These are phyloP conservation scores for Fagus sylvatica DNA, from an alignment of 306 rosid species.

Conservation along the genomic window DNA sequence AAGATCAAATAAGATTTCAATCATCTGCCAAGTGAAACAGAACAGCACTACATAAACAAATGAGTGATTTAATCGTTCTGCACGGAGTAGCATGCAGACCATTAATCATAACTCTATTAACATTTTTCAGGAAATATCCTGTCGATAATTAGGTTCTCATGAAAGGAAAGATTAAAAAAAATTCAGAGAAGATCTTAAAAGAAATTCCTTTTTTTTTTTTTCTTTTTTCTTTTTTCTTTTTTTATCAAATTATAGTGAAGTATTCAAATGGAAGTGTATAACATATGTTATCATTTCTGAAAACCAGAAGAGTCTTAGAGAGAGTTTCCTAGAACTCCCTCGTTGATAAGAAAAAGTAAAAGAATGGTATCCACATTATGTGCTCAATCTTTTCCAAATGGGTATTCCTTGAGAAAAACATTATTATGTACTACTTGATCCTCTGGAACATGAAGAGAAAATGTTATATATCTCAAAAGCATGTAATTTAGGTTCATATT, in stretches of 20 bases:
- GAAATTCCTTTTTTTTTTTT: background rate
- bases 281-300: background rate
- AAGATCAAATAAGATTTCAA: constrained; percentile 16
- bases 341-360: background rate
- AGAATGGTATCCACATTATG: background rate
- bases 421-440: background rate
- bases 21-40: constrained; percentile 21
- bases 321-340: background rate
- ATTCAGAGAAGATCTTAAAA: background rate
- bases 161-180: background rate
- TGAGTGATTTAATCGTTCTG: background rate
- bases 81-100: background rate
- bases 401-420: background rate
- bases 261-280: background rate
- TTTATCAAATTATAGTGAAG: background rate
- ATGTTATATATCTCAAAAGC: background rate
- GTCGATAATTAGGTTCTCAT: background rate
- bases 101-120: background rate
- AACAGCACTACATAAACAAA: constrained; percentile 18
- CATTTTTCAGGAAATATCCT: background rate
- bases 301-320: background rate
- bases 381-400: background rate
- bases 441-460: constrained; percentile 1
- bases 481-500: constrained; percentile 15
- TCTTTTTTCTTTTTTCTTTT: background rate